These are phyloP conservation scores for Tinospora cordifolia DNA, from an alignment of 164 flowering plant species.

Conservation along the genomic window DNA sequence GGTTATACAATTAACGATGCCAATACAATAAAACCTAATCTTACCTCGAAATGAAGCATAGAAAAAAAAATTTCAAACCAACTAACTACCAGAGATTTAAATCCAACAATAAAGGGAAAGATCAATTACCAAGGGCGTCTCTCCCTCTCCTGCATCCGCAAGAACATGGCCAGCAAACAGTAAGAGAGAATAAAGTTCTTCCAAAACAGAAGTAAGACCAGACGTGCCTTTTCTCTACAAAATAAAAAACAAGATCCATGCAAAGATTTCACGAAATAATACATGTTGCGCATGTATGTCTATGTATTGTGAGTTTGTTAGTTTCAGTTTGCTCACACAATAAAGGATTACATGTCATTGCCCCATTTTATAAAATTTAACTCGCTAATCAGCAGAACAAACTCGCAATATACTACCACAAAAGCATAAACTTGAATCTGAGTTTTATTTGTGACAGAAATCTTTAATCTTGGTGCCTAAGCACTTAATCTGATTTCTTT, in stretches of 20 bases:
- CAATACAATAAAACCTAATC: background rate
- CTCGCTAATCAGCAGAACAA: too few species aligned
- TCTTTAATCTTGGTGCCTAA: too few species aligned
- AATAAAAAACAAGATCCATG: constrained; percentile 4
- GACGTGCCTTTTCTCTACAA: constrained; percentile 60
- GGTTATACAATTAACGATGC: background rate
- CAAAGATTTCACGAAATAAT: background rate
- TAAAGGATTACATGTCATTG: background rate
- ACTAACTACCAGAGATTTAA: background rate
- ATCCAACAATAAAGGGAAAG: background rate
- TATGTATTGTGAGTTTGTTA: background rate
- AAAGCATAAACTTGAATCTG: too few species aligned
- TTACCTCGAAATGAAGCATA: background rate
- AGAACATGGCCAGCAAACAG: constrained; percentile 88
- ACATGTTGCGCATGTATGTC: background rate
- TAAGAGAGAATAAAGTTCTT: constrained; percentile 80
- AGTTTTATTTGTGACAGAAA: too few species aligned
- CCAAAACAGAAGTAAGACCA: constrained; percentile 69
- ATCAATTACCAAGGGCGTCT: constrained; percentile 67
- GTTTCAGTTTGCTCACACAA: background rate
- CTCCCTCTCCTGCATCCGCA: constrained; percentile 93
- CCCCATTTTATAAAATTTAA: too few species aligned
- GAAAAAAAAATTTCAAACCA: background rate
- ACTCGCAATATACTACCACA: too few species aligned
- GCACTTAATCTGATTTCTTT: too few species aligned